Percentiles rank a stretch among this genome's conserved stretches.
Conservation (phyloP, 139 green algal species). For the Picochlorum sp. region DNA sequence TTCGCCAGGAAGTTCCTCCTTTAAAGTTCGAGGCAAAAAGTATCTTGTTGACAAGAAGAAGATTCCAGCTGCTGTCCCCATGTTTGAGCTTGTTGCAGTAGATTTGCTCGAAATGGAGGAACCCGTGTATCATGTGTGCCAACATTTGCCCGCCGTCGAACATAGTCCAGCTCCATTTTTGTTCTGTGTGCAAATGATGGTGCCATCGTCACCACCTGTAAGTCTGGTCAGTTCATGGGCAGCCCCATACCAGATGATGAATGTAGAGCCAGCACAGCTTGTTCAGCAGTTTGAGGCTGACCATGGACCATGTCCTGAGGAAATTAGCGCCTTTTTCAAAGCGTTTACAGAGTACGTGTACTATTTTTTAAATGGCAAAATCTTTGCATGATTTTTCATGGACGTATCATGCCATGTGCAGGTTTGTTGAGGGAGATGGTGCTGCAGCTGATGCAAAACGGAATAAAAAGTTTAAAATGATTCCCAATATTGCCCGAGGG, state of each 20-base stretch:
- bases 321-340: conserved; percentile 1
- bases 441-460: conserved; percentile 30
- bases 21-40: conserved; percentile 25
- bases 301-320: conserved; percentile 6
- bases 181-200: conserved; percentile 60
- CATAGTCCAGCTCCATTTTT: conserved; percentile 46
- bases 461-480: conserved; percentile 55
- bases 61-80: conserved; percentile 21
- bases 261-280: not conserved
- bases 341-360: conserved; percentile 3
- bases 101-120: conserved; percentile 50
- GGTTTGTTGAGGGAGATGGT: conserved; percentile 26
- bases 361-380: not conserved
- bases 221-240: conserved; percentile 32
- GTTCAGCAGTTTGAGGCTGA: conserved; percentile 2
- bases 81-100: conserved; percentile 43
- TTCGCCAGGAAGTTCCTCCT: conserved; percentile 36
- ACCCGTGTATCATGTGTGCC: conserved; percentile 42
- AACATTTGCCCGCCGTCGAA: conserved; percentile 40
- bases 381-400: not conserved
- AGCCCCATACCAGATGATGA: conserved; percentile 25
- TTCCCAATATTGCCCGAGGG: conserved; percentile 48
- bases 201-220: conserved; percentile 39
- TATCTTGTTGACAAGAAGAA: conserved; percentile 53
- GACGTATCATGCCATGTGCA: not conserved